Evolutionary conservation across 192 early-diverging fungal species (phyloP), one percentile per base, ranked within the genome.

Genomic region (Dissophora ornata): DNA sequence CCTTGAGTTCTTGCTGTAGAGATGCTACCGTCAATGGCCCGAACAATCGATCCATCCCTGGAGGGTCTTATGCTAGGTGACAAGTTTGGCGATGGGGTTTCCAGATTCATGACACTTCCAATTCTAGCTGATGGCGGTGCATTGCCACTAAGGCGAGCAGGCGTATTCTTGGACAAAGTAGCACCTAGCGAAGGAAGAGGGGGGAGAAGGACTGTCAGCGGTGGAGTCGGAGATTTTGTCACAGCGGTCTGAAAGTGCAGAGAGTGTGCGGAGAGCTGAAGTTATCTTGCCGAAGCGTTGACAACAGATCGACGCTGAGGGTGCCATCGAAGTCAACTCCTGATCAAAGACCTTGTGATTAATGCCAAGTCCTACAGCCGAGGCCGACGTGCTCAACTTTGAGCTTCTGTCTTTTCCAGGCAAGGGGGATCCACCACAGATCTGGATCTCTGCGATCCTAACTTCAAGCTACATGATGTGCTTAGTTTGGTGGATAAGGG

Each of bases 391-490:
- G n/a, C n/a, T n/a, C n/a, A n/a, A n/a, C n/a, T 41, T 42, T 21
- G 36, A 33, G 56, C 44, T 45, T 13, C 44, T 60, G 40, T 49
- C 62, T 36, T 53, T 49, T 10, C 40, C 51, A 36, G 51, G 48
- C 58, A n/a, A 24, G n/a, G 58, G 50, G 30, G 79, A 30, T 42
- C 60, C 54, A 47, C 28, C 49, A 22, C 36, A 44, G 30, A n/a
- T 57, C 38, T 82, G 75, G 18, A 82, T 42, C 38, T 82, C 81
- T 11, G 66, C 32, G 32, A 79, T 67, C 40, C 54, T 33, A 21
- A 79, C 81, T 32, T 79, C 69, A 9, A 79, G 50, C 16, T 69
- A 4, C 62, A 79, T 82, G 48, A 82, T 79, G 12, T 74, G 60
- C 32, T 53, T 69, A 34, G 61, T 62, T 28, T 79, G 81, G 26